Base-by-base conservation (phyloP, 768 basidiomycete genomes). In the Hericium rajendrae region DNA sequence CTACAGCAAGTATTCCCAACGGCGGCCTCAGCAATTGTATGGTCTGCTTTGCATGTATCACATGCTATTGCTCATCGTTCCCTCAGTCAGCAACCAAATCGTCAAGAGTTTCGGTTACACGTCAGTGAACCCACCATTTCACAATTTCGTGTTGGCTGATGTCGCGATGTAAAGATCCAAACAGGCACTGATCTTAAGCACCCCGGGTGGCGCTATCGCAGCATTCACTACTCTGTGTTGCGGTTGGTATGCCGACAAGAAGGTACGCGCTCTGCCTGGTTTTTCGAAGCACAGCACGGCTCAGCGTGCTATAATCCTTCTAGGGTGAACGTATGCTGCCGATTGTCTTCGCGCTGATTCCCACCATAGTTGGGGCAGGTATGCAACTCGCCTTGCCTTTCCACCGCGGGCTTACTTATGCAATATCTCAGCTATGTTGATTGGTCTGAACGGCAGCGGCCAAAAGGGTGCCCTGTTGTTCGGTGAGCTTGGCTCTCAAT, bases 231-330 rank as follows among this genome's bases (percentile, higher is more conserved):
- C 78, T 2, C 59, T 84, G 16, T 62, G 74, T 4, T 83, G 81
- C 59, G 83, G 83, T 3, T 85, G 80, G 77, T 83, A 82, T 65
- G 83, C 84, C 0, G 85, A 85, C 62, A 79, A 70, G 67, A 84
- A 78, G 77, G 83, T 80, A 53, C 8, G 49, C 38, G 40, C 15
- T 40, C 24, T 22, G 11, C 52, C 49, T 16, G 38, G 28, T 16
- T 40, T 6, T 8, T 32, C 9, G 32, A 32, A 32, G 32, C 8
- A 32, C 32, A 32, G 32, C 32, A 6, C 32, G 9, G 32, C 32
- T 32, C 32, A 32, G 32, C 9, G 6, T 32, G 9, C 32, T 32
- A 32, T n/a, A 12, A 54, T 18, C 32, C 15, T 38, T 13, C 9
- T 41, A 79, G 82, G 74, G 73, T 39, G 82, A 83, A 59, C 74